Percentiles rank a stretch among this genome's conserved stretches.
Evolutionary conservation across 2,329 filamentous ascomycete genomes (phyloP).

Genomic region (Beauveria rudraprayagi): DNA sequence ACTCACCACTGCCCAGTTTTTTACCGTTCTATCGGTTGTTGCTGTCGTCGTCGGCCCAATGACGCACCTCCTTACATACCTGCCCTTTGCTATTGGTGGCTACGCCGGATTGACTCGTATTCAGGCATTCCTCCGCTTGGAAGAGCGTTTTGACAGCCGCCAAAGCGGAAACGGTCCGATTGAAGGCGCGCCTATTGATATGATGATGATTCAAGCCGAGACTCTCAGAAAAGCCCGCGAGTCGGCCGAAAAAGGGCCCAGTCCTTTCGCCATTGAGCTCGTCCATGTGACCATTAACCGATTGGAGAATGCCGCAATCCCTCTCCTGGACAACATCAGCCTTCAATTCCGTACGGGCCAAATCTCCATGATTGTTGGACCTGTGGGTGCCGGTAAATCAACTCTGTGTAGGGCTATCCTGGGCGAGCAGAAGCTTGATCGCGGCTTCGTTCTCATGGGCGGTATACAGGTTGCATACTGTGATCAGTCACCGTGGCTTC

Average conservation of each 20-base stretch:
- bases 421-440: conserved; percentile 14
- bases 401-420: conserved; percentile 16
- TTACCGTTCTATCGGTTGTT: conserved; percentile 2
- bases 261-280: conserved; percentile 7
- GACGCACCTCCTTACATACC: conserved; percentile 2
- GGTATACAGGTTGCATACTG: conserved; percentile 12
- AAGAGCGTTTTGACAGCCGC: conserved; percentile 1
- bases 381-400: conserved; percentile 16
- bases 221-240: neutral
- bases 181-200: conserved; percentile 6
- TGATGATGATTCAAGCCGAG: neutral
- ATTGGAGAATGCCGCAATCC: neutral
- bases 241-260: conserved; percentile 4
- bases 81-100: conserved; percentile 4
- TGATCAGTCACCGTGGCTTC: conserved; percentile 10
- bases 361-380: conserved; percentile 20
- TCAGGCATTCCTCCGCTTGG: conserved; percentile 4
- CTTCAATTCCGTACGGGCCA: conserved; percentile 16
- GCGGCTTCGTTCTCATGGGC: conserved; percentile 13
- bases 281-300: conserved; percentile 4
- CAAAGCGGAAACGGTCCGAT: neutral
- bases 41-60: conserved; percentile 3
- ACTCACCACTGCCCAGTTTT: conserved; percentile 3
- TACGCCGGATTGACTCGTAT: conserved; percentile 8
- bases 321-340: conserved; percentile 2